Conservation (phyloP, 164 flowering plant species). For the Umbellularia californica region DNA sequence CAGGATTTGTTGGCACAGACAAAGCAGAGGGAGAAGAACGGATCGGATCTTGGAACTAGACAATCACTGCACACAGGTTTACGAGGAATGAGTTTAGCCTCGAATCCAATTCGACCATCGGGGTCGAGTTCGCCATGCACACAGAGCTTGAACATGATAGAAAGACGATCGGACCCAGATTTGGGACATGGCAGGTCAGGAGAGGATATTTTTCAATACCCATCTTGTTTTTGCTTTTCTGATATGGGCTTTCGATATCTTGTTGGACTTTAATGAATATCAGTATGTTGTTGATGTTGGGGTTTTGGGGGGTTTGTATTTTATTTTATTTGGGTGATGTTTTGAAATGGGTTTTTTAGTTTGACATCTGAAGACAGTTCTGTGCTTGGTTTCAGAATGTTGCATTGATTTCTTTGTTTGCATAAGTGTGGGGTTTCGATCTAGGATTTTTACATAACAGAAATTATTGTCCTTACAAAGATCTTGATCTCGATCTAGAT, state of each 20-base stretch:
- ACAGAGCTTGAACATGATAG: slow-evolving; percentile 42
- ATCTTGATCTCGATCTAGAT: too few species aligned
- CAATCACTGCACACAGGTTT: slow-evolving; percentile 26
- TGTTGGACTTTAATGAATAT: background rate
- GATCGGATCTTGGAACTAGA: too few species aligned
- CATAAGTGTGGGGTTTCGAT: too few species aligned
- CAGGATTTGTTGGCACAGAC: too few species aligned
- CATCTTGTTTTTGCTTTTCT: background rate
- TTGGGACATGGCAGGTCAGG: slow-evolving; percentile 56
- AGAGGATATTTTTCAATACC: slow-evolving; percentile 15
- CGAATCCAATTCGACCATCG: slow-evolving; percentile 64
- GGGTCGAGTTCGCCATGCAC: slow-evolving; percentile 56
- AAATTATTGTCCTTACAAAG: too few species aligned
- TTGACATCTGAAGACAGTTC: background rate
- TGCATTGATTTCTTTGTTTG: background rate
- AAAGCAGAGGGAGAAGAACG: too few species aligned
- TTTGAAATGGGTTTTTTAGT: background rate
- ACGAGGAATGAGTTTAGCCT: slow-evolving; percentile 61
- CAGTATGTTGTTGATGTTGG: background rate
- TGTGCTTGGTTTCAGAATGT: background rate
- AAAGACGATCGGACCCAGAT: slow-evolving; percentile 47
- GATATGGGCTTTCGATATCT: background rate
- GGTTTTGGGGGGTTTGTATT: background rate
- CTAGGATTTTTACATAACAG: too few species aligned
- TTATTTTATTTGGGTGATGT: background rate